These are phyloP conservation scores for Paecilomyces dactylethromorphus DNA, from an alignment of 2,329 filamentous ascomycete genomes.

Conservation along the genomic window DNA sequence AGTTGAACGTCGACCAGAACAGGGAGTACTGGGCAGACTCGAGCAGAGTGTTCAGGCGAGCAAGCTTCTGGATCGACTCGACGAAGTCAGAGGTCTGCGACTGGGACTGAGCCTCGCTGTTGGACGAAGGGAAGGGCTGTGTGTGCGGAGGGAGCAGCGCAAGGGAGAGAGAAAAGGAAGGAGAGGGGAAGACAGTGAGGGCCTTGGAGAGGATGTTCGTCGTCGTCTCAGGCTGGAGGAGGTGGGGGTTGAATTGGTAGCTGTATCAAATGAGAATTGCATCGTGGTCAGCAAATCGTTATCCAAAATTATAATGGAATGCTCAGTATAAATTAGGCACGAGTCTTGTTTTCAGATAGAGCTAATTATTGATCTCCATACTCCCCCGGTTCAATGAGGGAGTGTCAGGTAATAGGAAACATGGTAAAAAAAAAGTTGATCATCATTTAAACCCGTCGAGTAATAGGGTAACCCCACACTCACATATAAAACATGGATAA, in stretches of 20 bases:
- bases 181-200: conserved; percentile 91
- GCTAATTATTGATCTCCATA: conserved; percentile 65
- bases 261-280: conserved; percentile 43
- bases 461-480: neutral
- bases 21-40: conserved; percentile 81
- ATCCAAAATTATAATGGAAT: neutral
- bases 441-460: conserved; percentile 55
- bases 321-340: neutral
- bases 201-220: conserved; percentile 99
- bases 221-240: conserved; percentile 91
- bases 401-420: conserved; percentile 98
- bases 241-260: conserved; percentile 99
- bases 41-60: conserved; percentile 76
- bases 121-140: conserved; percentile 54
- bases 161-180: conserved; percentile 90
- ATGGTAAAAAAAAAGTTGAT: conserved; percentile 58
- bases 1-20: conserved; percentile 91
- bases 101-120: conserved; percentile 33
- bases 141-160: conserved; percentile 86
- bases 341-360: conserved; percentile 58
- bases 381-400: conserved; percentile 36
- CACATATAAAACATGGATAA: conserved; percentile 6
- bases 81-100: conserved; percentile 51
- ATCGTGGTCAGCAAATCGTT: neutral
- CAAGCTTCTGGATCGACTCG: conserved; percentile 86